Base-by-base conservation (phyloP, 2,329 filamentous ascomycete genomes). In the Laburnicola sp. region DNA sequence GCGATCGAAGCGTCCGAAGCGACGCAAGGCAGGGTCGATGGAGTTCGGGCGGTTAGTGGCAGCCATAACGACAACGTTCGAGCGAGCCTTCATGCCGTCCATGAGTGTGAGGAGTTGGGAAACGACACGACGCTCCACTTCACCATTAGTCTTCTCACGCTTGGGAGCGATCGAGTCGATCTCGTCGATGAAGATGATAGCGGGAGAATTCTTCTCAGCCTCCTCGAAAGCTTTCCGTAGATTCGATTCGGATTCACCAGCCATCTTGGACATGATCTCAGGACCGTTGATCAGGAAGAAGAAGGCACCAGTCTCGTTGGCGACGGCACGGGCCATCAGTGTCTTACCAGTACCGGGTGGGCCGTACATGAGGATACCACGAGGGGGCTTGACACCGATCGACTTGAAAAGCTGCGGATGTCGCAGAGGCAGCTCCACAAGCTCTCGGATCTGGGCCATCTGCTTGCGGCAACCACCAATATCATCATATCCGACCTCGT, bases 211-310 rank as follows among this genome's bases (percentile, higher is more conserved):
- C 86, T 97, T 97, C 82, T 97, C 93, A 37, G 94, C 94, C 80
- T 97, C 94, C 76, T 97, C 94, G 68, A 99, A 99, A n/a, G 94
- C 94, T 80, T 97, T 97, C 68, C 94, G 88, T 63, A 99, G 78
- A 76, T 97, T 97, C 53, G 93, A 97, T 76, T 97, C 94, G 53
- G 94, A 97, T 78, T 99, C 94, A 84, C 94, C 94, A 53, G 94
- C 94, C 94, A 97, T 97, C 85, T 97, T 97, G 53, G 93, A 97
- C 94, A 99, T 97, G 80, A 99, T 97, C 76, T 97, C 94, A 45
- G 94, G 94, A 60, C 94, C 93, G 78, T 97, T 97, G 84, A 99
- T 97, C 58, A 97, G 79, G 86, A 99, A 97, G 81, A 99, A 99
- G 82, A 97, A 97, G 42, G 93, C 93, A 68, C 94, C 94, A 30